Conservation (phyloP, 768 basidiomycete species). For the Kwoniella sp. region DNA sequence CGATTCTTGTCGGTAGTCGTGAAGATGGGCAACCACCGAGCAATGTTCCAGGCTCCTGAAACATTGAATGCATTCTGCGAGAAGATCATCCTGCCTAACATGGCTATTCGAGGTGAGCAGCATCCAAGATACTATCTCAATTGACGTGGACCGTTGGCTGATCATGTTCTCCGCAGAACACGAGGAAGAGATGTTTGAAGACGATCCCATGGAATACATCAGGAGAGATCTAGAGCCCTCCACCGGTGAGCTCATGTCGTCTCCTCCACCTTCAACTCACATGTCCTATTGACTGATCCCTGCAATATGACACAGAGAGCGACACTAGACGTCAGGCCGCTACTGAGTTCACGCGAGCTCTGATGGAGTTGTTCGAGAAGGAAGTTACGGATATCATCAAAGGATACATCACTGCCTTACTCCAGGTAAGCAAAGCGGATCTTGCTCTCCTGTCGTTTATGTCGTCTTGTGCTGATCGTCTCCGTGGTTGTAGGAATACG, state of each 20-base stretch:
- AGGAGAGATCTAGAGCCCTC: conserved; percentile 74
- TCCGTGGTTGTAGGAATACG: conserved; percentile 63
- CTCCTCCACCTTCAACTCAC: no score
- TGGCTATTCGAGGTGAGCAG: conserved; percentile 67
- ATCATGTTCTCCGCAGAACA: conserved; percentile 60
- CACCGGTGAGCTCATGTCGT: conserved; percentile 58
- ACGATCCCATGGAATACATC: conserved; percentile 93
- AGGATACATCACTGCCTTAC: conserved; percentile 75
- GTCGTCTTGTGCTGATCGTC: not conserved
- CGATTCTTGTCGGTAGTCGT: conserved; percentile 90
- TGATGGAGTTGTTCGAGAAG: conserved; percentile 75
- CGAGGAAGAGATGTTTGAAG: conserved; percentile 94
- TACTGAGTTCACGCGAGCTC: conserved; percentile 89
- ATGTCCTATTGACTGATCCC: no score
- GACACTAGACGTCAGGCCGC: conserved; percentile 89
- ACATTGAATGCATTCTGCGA: conserved; percentile 81
- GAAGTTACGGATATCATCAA: conserved; percentile 87
- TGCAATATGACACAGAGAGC: conserved; percentile 61
- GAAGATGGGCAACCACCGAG: conserved; percentile 78
- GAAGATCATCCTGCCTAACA: conserved; percentile 92
- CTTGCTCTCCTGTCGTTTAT: not conserved
- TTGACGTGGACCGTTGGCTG: not conserved
- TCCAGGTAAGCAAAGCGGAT: conserved; percentile 57
- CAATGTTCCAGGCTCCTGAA: conserved; percentile 72
- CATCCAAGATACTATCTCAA: no score